Evolutionary conservation across 192 early-diverging fungal species (phyloP), one percentile per base, ranked within the genome.

Genomic region (Haplosporangium gracile): DNA sequence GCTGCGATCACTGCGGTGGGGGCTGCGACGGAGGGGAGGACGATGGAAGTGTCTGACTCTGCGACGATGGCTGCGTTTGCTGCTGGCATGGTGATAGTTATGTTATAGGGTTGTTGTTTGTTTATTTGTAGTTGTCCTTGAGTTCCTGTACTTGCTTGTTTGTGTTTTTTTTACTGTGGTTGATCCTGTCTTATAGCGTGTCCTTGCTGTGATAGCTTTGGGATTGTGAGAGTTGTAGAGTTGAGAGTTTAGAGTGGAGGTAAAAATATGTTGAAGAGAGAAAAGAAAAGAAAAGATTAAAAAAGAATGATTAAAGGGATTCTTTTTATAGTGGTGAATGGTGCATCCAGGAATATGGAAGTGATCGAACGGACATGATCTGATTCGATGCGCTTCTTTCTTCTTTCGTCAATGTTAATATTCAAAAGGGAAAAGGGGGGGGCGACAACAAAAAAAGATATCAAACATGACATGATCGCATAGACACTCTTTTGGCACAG

Each of bases 71-170:
- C 13, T 36, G 80, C 75, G 74, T 75, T 81, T 45, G 60, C 13
- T 65, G 60, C n/a, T 32, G 80, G 80, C 80, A 81, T 81, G 65
- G 49, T 81, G 15, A 75, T n/a, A 3, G 29, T 5, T 43, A 9
- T 39, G 36, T 36, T 36, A 36, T 36, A 36, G 36, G 1, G 29
- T 47, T 73, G 29, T 13, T 18, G 26, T 16, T 16, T 49, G 47
- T 34, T 65, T 2, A 0, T 34, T 29, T 15, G 7, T 29, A 8
- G 11, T 65, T 65, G 60, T 26, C 15, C 2, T 60, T 26, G 9
- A 2, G 5, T 6, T n/a, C n/a, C 24, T 57, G 2, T 57, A 24
- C 24, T 65, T 65, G 60, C 18, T 53, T 57, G 24, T 53, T 22
- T 22, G 51, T 53, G 24, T 43, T 43, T 43, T n/a, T 49, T 16